Percentiles rank a stretch among this genome's conserved stretches.
These are phyloP conservation scores for Avena insularis DNA, from an alignment of 176 grass and related monocot species.

Conservation along the genomic window DNA sequence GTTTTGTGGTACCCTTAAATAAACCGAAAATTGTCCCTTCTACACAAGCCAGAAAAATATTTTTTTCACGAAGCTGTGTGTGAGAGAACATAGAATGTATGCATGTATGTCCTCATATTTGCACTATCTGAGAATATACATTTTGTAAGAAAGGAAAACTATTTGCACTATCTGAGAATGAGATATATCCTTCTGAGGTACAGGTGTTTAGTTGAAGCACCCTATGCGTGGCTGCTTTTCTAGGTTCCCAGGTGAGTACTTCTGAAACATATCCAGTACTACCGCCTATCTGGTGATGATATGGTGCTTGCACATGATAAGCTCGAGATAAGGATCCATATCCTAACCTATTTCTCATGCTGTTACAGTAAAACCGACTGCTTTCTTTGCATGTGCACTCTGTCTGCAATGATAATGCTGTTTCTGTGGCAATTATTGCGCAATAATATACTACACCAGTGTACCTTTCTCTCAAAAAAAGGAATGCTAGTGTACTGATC, in stretches of 20 bases:
- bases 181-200: conserved; percentile 36
- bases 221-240: conserved; percentile 26
- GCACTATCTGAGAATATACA: background rate
- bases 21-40: too few relatives aligned
- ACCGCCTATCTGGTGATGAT: conserved; percentile 24
- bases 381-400: conserved; percentile 9
- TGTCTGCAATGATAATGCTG: conserved; percentile 42
- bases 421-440: conserved; percentile 40
- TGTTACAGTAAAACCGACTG: conserved; percentile 37
- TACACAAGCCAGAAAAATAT: too few relatives aligned
- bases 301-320: conserved; percentile 31
- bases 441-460: background rate
- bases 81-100: too few relatives aligned
- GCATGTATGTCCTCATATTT: too few relatives aligned
- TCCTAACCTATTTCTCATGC: background rate
- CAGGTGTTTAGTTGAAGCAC: conserved; percentile 25
- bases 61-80: too few relatives aligned
- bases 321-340: conserved; percentile 34
- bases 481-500: conserved; percentile 6
- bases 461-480: too few relatives aligned
- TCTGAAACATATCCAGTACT: conserved; percentile 36
- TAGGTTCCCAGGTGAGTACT: background rate
- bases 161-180: background rate
- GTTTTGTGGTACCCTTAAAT: too few relatives aligned
- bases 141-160: background rate